Percentiles rank a stretch among this genome's conserved stretches.
phyloP scores from a whole-genome alignment of 352 stramenopile genomes.

The Globisporangium heterothallicum region DNA sequence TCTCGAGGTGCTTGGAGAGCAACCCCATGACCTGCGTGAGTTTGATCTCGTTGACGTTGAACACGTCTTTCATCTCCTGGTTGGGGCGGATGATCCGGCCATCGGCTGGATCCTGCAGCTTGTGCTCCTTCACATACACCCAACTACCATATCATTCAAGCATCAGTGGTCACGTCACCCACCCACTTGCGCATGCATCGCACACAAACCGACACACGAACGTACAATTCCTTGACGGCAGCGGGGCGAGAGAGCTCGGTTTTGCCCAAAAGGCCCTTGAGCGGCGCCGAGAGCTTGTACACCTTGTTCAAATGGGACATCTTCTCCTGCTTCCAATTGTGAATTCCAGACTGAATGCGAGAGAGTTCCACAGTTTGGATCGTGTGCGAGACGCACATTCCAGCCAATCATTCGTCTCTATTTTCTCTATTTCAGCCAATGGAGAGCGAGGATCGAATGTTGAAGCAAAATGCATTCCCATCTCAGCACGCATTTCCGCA shows the following conservation, averaged over 20 bases:
- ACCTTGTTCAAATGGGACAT: constrained; percentile 25
- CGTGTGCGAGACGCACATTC: too few relatives aligned
- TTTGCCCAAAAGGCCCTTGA: constrained; percentile 64
- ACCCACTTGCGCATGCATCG: constrained; percentile 4
- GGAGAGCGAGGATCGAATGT: not conserved
- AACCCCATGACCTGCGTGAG: constrained; percentile 73
- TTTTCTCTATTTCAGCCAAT: constrained; percentile 5
- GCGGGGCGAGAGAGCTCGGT: constrained; percentile 56
- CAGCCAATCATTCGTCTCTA: constrained; percentile 6
- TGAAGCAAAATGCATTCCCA: too few relatives aligned
- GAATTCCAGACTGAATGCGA: too few relatives aligned
- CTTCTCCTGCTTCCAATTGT: not conserved
- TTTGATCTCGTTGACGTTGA: constrained; percentile 55
- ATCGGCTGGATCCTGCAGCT: constrained; percentile 67
- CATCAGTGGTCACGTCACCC: not conserved
- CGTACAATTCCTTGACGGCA: constrained; percentile 76
- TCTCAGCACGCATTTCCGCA: too few relatives aligned
- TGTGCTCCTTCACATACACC: constrained; percentile 70
- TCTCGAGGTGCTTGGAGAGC: constrained; percentile 66
- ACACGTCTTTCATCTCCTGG: constrained; percentile 57
- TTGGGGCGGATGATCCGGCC: constrained; percentile 70
- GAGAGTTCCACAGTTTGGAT: too few relatives aligned
- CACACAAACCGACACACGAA: constrained; percentile 6
- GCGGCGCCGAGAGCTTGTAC: constrained; percentile 57
- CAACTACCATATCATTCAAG: too few relatives aligned